Evolutionary conservation across 345 rosid species (phyloP).

Genomic region (Combretum micranthum): DNA sequence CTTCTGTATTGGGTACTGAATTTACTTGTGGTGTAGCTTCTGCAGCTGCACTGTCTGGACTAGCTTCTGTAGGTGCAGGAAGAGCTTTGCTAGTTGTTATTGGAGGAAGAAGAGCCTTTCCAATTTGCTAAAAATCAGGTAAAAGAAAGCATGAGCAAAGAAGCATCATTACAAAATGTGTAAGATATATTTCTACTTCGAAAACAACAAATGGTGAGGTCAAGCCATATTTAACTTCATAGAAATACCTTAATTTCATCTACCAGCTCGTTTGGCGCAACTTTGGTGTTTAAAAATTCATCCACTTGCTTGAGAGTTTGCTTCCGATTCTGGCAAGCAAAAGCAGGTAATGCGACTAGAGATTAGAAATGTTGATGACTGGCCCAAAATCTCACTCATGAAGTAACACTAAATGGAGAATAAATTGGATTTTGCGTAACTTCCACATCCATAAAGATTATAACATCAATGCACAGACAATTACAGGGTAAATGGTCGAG

Average conservation of each 20-base stretch:
- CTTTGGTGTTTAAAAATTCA: slow-evolving; percentile 79
- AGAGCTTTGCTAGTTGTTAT: slow-evolving; percentile 43
- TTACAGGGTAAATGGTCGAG: too few relatives aligned
- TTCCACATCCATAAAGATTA: too few relatives aligned
- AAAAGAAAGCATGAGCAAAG: not conserved
- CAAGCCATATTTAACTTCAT: not conserved
- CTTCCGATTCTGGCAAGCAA: slow-evolving; percentile 66
- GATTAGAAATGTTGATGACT: not conserved
- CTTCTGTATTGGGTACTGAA: slow-evolving; percentile 44
- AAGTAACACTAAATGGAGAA: not conserved
- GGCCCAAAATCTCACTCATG: not conserved
- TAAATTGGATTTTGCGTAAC: too few relatives aligned
- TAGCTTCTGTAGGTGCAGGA: slow-evolving; percentile 53
- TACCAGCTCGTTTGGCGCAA: slow-evolving; percentile 78
- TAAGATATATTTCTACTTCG: too few relatives aligned
- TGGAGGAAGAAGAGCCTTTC: slow-evolving; percentile 69
- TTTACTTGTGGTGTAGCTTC: slow-evolving; percentile 27
- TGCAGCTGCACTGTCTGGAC: slow-evolving; percentile 15
- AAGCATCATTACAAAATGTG: not conserved
- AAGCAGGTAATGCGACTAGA: not conserved
- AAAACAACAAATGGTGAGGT: too few relatives aligned
- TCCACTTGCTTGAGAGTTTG: slow-evolving; percentile 66
- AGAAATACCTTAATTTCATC: slow-evolving; percentile 68
- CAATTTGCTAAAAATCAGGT: slow-evolving; percentile 54
- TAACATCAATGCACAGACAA: too few relatives aligned